phyloP scores from a whole-genome alignment of 352 stramenopile genomes.

The Pythium aquatile region DNA sequence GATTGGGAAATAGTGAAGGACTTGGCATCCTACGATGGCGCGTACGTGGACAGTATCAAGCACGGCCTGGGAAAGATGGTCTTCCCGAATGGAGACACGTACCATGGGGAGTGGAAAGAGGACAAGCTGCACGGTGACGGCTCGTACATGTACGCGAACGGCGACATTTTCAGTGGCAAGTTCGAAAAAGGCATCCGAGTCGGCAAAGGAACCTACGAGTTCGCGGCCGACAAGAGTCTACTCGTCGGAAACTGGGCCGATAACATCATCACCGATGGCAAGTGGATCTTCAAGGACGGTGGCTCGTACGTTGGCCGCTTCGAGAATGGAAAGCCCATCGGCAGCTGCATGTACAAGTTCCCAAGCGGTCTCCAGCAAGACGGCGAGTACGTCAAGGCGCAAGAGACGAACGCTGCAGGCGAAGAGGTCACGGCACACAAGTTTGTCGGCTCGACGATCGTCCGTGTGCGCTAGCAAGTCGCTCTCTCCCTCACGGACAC shows the following conservation, averaged over 20 bases:
- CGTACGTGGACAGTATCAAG: slow-evolving; percentile 84
- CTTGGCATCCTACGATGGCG: slow-evolving; percentile 81
- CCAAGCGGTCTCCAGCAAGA: slow-evolving; percentile 81
- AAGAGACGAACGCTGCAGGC: slow-evolving; percentile 41
- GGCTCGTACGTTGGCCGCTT: slow-evolving; percentile 84
- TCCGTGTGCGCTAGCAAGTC: slow-evolving; percentile 56
- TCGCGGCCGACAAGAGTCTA: slow-evolving; percentile 72
- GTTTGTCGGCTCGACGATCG: slow-evolving; percentile 65
- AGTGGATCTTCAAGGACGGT: slow-evolving; percentile 91
- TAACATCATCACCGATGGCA: slow-evolving; percentile 85
- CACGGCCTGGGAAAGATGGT: slow-evolving; percentile 90
- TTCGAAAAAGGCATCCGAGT: slow-evolving; percentile 81
- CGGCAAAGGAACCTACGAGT: slow-evolving; percentile 90
- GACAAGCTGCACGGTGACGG: slow-evolving; percentile 88
- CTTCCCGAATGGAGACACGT: slow-evolving; percentile 89
- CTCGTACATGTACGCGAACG: slow-evolving; percentile 90
- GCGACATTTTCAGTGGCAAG: slow-evolving; percentile 89
- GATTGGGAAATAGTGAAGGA: slow-evolving; percentile 44
- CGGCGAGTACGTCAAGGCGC: slow-evolving; percentile 76
- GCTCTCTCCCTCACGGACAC: not conserved
- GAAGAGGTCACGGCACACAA: slow-evolving; percentile 60
- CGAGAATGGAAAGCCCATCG: slow-evolving; percentile 83
- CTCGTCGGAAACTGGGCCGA: slow-evolving; percentile 87
- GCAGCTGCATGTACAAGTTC: slow-evolving; percentile 87
- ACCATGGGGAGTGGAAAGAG: slow-evolving; percentile 87